Evolutionary conservation across 805 yeast species (phyloP).

Genomic region (Maudiozyma turicensis): DNA sequence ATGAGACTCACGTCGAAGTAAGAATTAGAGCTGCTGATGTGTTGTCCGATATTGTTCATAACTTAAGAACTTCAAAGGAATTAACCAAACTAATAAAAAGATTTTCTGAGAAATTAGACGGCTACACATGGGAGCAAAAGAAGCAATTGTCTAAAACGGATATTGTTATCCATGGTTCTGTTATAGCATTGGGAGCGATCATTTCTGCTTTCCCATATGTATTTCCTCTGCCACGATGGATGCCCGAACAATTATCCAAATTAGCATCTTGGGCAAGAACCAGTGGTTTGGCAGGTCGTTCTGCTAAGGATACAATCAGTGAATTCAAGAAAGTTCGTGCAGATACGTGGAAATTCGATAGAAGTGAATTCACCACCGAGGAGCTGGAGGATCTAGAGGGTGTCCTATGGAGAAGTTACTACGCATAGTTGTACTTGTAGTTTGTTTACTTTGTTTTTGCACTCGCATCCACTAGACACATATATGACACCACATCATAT

Average conservation of each 20-base stretch:
- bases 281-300: constrained; percentile 72
- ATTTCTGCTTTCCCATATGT: constrained; percentile 83
- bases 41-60: constrained; percentile 73
- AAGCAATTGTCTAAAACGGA: constrained; percentile 33
- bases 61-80: constrained; percentile 37
- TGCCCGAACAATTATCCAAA: constrained; percentile 61
- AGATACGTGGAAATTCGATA: constrained; percentile 94
- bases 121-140: constrained; percentile 23
- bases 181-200: constrained; percentile 80
- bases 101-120: constrained; percentile 30
- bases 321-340: constrained; percentile 86
- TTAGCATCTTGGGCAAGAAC: constrained; percentile 66
- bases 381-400: constrained; percentile 91
- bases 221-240: constrained; percentile 89
- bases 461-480: not conserved
- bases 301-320: constrained; percentile 74
- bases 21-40: constrained; percentile 65
- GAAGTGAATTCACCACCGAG: constrained; percentile 61
- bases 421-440: constrained; percentile 40
- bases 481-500: too few species aligned
- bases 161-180: constrained; percentile 67
- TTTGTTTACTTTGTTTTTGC: too few species aligned
- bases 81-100: constrained; percentile 32
- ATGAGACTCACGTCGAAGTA: constrained; percentile 61
- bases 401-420: constrained; percentile 86